Evolutionary conservation across 2,329 filamentous ascomycete species (phyloP), one percentile per base, ranked within the genome.

Genomic region (Hypomyces perniciosus): DNA sequence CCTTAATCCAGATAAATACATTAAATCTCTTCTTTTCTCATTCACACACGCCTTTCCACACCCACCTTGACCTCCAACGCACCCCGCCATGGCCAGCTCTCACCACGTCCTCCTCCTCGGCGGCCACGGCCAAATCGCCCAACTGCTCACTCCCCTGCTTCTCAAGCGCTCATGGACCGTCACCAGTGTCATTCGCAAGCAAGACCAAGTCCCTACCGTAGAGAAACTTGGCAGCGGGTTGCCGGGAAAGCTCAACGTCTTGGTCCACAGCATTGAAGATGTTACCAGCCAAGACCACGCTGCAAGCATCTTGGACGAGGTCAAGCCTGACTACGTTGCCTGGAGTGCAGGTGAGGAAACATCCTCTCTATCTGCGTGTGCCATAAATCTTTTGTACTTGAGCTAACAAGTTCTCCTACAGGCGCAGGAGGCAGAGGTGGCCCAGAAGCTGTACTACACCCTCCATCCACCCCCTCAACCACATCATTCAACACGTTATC

Each of bases 91-190:
- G 51, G 35, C 50, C 35, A 43, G 38, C 8, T 59, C 68, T 38
- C 65, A 65, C 39, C 74, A 80, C 63, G 81, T 91, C 53, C 82
- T 91, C 54, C 70, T 93, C 57, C 80, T 93, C 56, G 88, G 88
- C 62, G 89, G 88, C 61, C 88, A 91, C 72, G 89, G 89, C 71
- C 89, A 90, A 65, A 70, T 93, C 53, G 80, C 88, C 57, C 81
- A 88, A 52, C 71, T 85, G 40, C 77, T 93, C 37, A 93, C 88
- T 7, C 86, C 86, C 1, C 77, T 91, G 53, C 81, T 95, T 6
- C 80, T 93, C 39, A 75, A 82, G 46, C 81, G 84, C 57, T 81
- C 80, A 33, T 92, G 88, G 85, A 81, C 80, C 57, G 85, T 95
- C 48, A 90, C 86, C 53, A 88, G 84, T 65, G 73, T 93, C 54